Conservation (phyloP, 306 rosid genomes). For the Boehmeria nivea region DNA sequence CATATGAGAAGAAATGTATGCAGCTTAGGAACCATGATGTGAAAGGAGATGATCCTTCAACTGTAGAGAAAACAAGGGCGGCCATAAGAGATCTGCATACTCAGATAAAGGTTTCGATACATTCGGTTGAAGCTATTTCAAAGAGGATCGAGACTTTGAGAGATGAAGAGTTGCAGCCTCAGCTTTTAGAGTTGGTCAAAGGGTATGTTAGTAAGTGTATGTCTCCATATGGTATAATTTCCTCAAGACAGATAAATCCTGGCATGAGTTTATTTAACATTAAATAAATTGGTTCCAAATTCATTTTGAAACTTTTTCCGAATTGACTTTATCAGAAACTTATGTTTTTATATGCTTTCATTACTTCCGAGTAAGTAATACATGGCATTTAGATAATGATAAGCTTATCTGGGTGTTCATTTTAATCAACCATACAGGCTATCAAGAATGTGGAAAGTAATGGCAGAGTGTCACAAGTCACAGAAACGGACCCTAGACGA, state of each 20-base stretch:
- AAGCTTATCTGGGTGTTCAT: no score
- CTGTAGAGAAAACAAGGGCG: constrained; percentile 64
- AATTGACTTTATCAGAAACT: no score
- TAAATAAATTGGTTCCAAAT: no score
- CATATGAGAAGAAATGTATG: constrained; percentile 72
- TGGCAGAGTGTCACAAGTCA: constrained; percentile 76
- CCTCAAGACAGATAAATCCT: no score
- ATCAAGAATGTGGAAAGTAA: constrained; percentile 93
- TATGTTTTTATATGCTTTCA: no score
- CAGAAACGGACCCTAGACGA: constrained; percentile 73
- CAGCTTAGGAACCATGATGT: constrained; percentile 67
- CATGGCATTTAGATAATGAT: no score
- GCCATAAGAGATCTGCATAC: constrained; percentile 73
- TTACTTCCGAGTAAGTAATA: no score
- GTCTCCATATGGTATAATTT: not conserved
- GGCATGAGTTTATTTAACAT: no score
- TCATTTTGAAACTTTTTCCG: no score
- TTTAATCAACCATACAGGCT: constrained; percentile 31
- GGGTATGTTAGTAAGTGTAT: constrained; percentile 38
- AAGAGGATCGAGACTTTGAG: constrained; percentile 74
- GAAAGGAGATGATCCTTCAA: constrained; percentile 63
- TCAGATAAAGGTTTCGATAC: constrained; percentile 86
- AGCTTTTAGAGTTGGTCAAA: constrained; percentile 63
- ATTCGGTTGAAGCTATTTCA: constrained; percentile 78
- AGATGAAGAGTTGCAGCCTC: constrained; percentile 91